These are phyloP conservation scores for Pseudogymnoascus sp. DNA, from an alignment of 2,329 filamentous ascomycete genomes.

Conservation along the genomic window DNA sequence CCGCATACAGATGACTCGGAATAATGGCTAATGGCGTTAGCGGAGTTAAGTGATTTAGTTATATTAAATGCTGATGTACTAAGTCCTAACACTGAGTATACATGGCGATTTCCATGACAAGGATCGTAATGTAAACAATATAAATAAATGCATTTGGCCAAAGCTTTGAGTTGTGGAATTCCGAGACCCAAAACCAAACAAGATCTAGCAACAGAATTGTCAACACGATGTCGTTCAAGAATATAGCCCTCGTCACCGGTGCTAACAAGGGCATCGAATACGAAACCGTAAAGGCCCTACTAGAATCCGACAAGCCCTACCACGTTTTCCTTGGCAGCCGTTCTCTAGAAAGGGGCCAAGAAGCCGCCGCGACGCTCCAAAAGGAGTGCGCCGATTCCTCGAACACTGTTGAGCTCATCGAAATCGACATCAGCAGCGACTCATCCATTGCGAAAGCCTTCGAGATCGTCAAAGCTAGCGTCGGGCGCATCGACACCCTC, in stretches of 20 bases:
- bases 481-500: constrained; percentile 17
- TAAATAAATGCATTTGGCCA: not conserved
- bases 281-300: constrained; percentile 34
- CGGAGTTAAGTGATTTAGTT: not conserved
- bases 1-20: not conserved
- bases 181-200: not conserved
- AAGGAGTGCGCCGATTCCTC: constrained; percentile 26
- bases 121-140: not conserved
- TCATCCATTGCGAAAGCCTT: constrained; percentile 20
- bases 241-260: constrained; percentile 33
- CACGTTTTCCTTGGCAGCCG: constrained; percentile 35
- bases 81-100: not conserved
- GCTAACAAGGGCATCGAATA: constrained; percentile 38
- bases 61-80: too few species aligned
- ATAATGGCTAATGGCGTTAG: not conserved
- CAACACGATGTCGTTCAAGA: not conserved
- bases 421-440: constrained; percentile 21
- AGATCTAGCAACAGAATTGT: not conserved
- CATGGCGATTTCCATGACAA: not conserved
- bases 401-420: constrained; percentile 15
- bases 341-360: constrained; percentile 28
- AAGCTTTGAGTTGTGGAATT: not conserved
- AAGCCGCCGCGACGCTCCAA: constrained; percentile 30
- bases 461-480: constrained; percentile 14
- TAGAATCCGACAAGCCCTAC: constrained; percentile 30